These are phyloP conservation scores for Ambrosia artemisiifolia DNA, from an alignment of 129 eudicot genomes.

Conservation along the genomic window DNA sequence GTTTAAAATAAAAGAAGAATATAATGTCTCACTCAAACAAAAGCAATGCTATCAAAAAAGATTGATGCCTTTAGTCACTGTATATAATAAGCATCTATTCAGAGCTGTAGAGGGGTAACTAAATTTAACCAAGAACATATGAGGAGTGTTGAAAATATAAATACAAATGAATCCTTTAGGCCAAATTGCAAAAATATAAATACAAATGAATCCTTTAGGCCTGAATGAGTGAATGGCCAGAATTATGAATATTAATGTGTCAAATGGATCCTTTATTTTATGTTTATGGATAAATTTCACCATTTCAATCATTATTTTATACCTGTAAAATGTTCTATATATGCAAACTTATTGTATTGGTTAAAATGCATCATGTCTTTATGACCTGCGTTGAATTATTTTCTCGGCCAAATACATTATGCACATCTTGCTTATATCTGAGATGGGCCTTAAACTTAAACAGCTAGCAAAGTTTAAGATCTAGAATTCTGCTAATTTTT, in stretches of 20 bases:
- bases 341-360: neutral
- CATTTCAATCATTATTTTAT: neutral
- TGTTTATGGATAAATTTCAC: neutral
- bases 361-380: neutral
- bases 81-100: neutral
- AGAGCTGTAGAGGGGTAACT: neutral
- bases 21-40: neutral
- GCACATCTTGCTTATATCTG: neutral
- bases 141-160: neutral
- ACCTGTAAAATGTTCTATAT: neutral
- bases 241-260: no score
- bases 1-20: constrained; percentile 2
- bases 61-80: neutral
- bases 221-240: no score
- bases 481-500: neutral
- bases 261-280: neutral
- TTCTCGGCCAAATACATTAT: neutral
- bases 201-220: no score
- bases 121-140: neutral
- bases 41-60: neutral
- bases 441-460: neutral
- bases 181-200: no score
- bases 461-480: neutral
- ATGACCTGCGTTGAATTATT: neutral
- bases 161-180: neutral